Conservation (phyloP, 192 early-diverging fungal species). For the Geranomyces michiganensis region DNA sequence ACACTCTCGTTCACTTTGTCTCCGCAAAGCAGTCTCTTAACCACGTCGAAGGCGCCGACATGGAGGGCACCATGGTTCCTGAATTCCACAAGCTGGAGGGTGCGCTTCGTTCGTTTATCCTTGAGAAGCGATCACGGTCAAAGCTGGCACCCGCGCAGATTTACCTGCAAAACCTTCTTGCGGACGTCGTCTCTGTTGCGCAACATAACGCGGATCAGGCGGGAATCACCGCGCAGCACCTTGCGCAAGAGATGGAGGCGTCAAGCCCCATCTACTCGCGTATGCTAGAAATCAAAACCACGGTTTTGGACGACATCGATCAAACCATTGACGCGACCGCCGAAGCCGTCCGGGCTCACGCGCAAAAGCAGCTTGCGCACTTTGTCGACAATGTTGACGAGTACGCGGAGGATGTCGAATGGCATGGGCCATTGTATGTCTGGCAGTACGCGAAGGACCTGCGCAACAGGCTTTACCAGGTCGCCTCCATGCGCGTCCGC, state of each 20-base stretch:
- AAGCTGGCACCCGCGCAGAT: slow-evolving; percentile 94
- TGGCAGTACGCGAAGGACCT: slow-evolving; percentile 89
- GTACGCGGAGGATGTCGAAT: slow-evolving; percentile 70
- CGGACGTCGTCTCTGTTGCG: slow-evolving; percentile 75
- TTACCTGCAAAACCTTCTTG: slow-evolving; percentile 84
- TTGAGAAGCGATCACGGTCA: slow-evolving; percentile 92
- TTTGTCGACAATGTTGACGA: slow-evolving; percentile 72
- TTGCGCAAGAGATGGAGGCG: slow-evolving; percentile 47
- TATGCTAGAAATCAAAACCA: slow-evolving; percentile 72
- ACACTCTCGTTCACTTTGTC: slow-evolving; percentile 97
- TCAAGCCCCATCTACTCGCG: slow-evolving; percentile 71
- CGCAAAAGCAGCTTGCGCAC: slow-evolving; percentile 40
- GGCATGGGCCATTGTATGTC: slow-evolving; percentile 76
- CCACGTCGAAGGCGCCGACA: slow-evolving; percentile 23
- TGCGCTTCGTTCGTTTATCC: slow-evolving; percentile 84
- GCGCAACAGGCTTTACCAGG: slow-evolving; percentile 49
- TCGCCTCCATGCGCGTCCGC: slow-evolving; percentile 43
- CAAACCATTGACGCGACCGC: slow-evolving; percentile 48
- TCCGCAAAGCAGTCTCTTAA: slow-evolving; percentile 60
- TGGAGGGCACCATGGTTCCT: slow-evolving; percentile 33
- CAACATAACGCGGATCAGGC: slow-evolving; percentile 71
- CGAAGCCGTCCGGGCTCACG: slow-evolving; percentile 30
- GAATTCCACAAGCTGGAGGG: slow-evolving; percentile 86
- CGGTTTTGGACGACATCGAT: slow-evolving; percentile 62
- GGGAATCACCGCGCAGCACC: slow-evolving; percentile 60